A percentile compares a stretch with the other conserved stretches of the same genome.
These are phyloP conservation scores for Pascua sp. DNA, from an alignment of 1,284 basidiomycete genomes.

Conservation along the genomic window DNA sequence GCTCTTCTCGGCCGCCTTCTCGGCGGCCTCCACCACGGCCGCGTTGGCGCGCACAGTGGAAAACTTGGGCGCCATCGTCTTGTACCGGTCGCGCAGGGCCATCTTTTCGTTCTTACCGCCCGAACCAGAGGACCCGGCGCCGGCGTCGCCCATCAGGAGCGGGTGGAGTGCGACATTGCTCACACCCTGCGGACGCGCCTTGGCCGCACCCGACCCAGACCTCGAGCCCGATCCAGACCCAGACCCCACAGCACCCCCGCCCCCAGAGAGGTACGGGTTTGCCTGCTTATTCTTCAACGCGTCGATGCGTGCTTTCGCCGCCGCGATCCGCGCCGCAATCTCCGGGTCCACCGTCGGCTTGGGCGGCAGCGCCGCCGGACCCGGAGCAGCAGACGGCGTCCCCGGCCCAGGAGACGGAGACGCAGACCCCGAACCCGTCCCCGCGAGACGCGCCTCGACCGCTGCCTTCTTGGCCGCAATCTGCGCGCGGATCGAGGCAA, in stretches of 20 bases:
- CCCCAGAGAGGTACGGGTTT: conserved; percentile 8
- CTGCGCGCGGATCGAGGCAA: conserved; percentile 58
- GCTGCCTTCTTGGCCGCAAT: conserved; percentile 77
- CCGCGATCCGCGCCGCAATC: conserved; percentile 65
- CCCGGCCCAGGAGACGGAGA: conserved; percentile 13
- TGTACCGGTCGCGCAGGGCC: conserved; percentile 59
- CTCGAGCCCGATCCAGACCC: conserved; percentile 4
- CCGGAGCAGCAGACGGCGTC: conserved; percentile 35
- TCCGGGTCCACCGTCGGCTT: conserved; percentile 57
- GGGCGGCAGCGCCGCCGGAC: conserved; percentile 47
- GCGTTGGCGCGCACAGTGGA: conserved; percentile 73
- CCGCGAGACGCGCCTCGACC: conserved; percentile 59
- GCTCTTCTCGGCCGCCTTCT: conserved; percentile 14
- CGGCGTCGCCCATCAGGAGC: conserved; percentile 64
- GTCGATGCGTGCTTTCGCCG: conserved; percentile 72
- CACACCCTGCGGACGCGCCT: conserved; percentile 5
- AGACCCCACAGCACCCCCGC: not conserved
- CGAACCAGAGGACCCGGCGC: conserved; percentile 1
- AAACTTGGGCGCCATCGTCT: conserved; percentile 96
- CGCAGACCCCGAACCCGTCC: conserved; percentile 40
- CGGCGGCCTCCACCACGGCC: conserved; percentile 15
- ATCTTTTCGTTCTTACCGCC: conserved; percentile 43
- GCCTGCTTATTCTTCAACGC: conserved; percentile 58
- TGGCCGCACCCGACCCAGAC: not conserved
- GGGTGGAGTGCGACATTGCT: conserved; percentile 73